Evolutionary conservation across 2,329 filamentous ascomycete species (phyloP).

Genomic region (Penicillium sp.): DNA sequence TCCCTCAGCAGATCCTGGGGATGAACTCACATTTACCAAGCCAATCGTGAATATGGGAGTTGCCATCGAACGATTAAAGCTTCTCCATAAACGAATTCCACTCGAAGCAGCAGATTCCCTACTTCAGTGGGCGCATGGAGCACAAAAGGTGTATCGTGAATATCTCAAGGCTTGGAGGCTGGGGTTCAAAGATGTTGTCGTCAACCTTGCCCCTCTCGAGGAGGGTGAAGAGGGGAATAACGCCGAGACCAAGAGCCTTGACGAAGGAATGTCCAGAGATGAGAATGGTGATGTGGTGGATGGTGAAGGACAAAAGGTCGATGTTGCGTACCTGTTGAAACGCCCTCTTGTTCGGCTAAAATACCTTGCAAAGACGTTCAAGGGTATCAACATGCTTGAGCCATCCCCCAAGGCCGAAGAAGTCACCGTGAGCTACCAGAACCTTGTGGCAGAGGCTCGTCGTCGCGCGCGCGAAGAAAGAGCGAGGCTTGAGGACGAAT

Average conservation of each 20-base stretch:
- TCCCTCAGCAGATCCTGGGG: constrained; percentile 56
- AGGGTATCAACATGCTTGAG: constrained; percentile 56
- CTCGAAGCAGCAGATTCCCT: constrained; percentile 73
- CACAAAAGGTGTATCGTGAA: constrained; percentile 78
- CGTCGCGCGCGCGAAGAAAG: constrained; percentile 74
- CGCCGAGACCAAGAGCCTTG: constrained; percentile 54
- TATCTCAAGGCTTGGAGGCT: constrained; percentile 90
- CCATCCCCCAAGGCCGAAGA: constrained; percentile 60
- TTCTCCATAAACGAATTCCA: constrained; percentile 79
- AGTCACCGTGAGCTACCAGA: constrained; percentile 68
- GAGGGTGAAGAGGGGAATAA: constrained; percentile 60
- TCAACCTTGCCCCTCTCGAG: constrained; percentile 81
- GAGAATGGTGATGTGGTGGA: constrained; percentile 67
- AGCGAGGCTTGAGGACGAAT: constrained; percentile 80
- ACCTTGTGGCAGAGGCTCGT: constrained; percentile 76
- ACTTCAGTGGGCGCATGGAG: constrained; percentile 78
- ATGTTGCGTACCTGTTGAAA: constrained; percentile 92
- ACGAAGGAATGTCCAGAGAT: constrained; percentile 62
- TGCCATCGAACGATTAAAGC: constrained; percentile 81
- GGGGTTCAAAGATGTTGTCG: constrained; percentile 91
- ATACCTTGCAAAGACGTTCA: constrained; percentile 82
- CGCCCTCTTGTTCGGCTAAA: constrained; percentile 86
- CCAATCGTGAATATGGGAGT: constrained; percentile 95
- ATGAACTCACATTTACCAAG: constrained; percentile 72
- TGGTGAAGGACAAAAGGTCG: constrained; percentile 83